Percentiles rank a stretch among this genome's conserved stretches.
Evolutionary conservation across 2,329 filamentous ascomycete genomes (phyloP).

Genomic region (Trichoderma cornu-damae): DNA sequence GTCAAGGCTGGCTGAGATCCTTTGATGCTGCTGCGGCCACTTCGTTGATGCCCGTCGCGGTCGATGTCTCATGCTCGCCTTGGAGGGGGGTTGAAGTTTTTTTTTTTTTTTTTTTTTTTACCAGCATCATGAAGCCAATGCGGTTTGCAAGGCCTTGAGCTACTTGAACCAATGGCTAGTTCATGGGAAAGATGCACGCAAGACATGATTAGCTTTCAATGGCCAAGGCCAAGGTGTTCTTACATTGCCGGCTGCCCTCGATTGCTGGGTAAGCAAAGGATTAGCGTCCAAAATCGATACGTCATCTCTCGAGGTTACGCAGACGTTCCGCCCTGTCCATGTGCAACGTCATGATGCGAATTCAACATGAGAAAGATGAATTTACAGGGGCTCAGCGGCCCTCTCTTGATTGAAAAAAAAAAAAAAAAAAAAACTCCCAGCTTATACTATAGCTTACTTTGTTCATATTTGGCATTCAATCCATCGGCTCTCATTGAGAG

Average conservation of each 20-base stretch:
- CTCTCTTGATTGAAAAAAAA: too few species aligned
- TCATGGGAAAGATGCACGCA: background rate
- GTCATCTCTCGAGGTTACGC: slow-evolving; percentile 8
- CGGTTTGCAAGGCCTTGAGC: background rate
- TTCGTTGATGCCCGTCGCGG: background rate
- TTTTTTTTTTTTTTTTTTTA: too few species aligned
- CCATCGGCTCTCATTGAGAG: background rate
- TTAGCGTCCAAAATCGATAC: background rate
- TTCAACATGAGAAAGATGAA: background rate
- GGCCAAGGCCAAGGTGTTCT: background rate
- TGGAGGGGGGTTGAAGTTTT: too few species aligned
- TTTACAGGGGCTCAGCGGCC: background rate
- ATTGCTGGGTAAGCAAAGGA: background rate
- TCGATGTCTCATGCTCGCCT: background rate
- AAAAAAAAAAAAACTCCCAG: too few species aligned
- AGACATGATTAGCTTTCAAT: background rate
- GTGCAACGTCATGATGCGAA: background rate
- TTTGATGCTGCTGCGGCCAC: background rate
- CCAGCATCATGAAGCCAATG: background rate
- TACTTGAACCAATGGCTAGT: background rate
- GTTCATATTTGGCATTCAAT: too few species aligned
- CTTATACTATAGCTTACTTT: too few species aligned
- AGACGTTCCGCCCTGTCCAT: background rate
- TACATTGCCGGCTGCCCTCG: background rate
- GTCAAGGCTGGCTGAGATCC: background rate